Base-by-base conservation (phyloP, 768 basidiomycete species). In the Pulveroboletus ravenelii region DNA sequence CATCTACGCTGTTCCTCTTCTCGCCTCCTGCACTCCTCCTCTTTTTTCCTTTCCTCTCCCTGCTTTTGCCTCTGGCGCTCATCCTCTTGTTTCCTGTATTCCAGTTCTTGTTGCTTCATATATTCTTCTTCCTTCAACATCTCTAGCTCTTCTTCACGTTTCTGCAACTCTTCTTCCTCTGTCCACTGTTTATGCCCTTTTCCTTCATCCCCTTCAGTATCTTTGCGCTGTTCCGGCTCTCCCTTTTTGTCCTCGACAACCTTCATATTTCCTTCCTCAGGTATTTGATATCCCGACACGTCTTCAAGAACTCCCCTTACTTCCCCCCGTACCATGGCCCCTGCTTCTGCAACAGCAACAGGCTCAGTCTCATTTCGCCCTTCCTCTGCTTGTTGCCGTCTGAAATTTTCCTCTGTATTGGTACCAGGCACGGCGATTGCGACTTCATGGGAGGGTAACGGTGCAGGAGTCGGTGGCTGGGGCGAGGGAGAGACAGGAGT, bases 361-460 rank as follows among this genome's bases (percentile, higher is more conserved):
- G 38, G 25, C 13, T 34, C 48, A 1, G 2, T 15, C 5, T 23
- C 35, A 20, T 54, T 50, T 41, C 36, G 45, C 34, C 45, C 48
- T 29, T 53, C 80, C 74, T 52, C 78, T 61, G 71, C 76, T 31
- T 63, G 62, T 47, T 73, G 72, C 41, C 76, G 75, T 10, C 72
- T 70, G 9, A 64, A 65, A 30, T 67, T 72, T 41, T 30, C 63
- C 35, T 62, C 67, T 42, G 70, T 67, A 38, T 62, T 62, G 29
- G 29, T 4, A 43, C 10, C 23, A 34, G 31, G 20, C 25, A 20
- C 15, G 15, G 17, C 36, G 25, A 30, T 35, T 31, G 20, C n/a
- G 7, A n/a, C 30, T 38, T 52, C 46, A 29, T 49, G 57, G 5
- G 64, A 50, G 6, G 53, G 53, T 12, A 51, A 20, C 14, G 68